phyloP scores from a whole-genome alignment of 345 rosid species.

The Gossypium anomalum region DNA sequence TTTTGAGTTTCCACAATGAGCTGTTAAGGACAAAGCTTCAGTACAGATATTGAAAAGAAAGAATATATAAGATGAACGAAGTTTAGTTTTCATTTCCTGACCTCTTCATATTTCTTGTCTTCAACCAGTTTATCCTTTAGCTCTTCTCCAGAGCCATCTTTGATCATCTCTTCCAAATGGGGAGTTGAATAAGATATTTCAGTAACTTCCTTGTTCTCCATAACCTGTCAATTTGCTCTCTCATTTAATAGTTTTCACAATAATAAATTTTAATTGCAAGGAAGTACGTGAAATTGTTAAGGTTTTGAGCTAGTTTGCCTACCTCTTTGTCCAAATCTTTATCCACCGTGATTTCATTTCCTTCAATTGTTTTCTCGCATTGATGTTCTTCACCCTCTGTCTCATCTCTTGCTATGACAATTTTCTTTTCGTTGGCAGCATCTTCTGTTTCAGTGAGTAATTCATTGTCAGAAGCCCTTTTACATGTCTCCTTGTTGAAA shows the following conservation, averaged over 20 bases:
- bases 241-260: constrained; percentile 11
- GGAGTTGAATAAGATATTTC: constrained; percentile 21
- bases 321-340: constrained; percentile 36
- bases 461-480: constrained; percentile 16
- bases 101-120: constrained; percentile 31
- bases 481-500: constrained; percentile 14
- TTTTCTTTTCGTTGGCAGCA: constrained; percentile 15
- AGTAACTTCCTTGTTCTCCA: constrained; percentile 24
- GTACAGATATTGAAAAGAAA: background rate
- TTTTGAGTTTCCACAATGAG: constrained; percentile 7
- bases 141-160: constrained; percentile 27
- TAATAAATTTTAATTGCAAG: background rate
- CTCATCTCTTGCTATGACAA: constrained; percentile 14
- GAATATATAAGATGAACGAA: background rate
- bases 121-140: constrained; percentile 13
- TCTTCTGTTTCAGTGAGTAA: constrained; percentile 18
- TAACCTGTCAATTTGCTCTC: constrained; percentile 23
- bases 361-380: constrained; percentile 15
- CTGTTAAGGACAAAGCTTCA: constrained; percentile 20
- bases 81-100: constrained; percentile 15
- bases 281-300: background rate
- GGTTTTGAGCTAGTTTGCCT: background rate
- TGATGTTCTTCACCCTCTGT: constrained; percentile 16
- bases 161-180: constrained; percentile 21
- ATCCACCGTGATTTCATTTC: constrained; percentile 16